phyloP scores from a whole-genome alignment of 2,329 filamentous ascomycete species.

The Ceratocystis smalleyi region DNA sequence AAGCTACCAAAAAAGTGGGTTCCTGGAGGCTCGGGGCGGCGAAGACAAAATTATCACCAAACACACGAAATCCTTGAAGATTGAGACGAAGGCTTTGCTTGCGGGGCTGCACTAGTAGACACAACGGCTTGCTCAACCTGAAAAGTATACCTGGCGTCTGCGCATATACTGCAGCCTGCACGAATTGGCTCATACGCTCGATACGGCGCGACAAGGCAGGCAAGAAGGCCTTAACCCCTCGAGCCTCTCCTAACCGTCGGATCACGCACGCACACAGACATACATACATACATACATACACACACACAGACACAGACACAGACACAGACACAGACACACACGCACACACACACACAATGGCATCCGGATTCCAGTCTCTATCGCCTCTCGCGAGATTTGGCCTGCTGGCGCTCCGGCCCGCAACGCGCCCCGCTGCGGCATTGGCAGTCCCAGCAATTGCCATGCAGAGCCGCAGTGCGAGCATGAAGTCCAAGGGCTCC shows the following conservation, averaged over 20 bases:
- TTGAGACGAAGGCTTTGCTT: background rate
- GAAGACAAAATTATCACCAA: conserved; percentile 14
- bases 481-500: conserved; percentile 15
- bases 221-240: too few relatives aligned
- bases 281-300: too few relatives aligned
- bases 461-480: conserved; percentile 16
- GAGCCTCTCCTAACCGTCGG: too few relatives aligned
- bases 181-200: background rate
- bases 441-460: background rate
- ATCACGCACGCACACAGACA: too few relatives aligned
- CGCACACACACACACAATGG: conserved; percentile 1
- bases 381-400: conserved; percentile 6
- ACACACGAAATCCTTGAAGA: background rate
- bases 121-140: background rate
- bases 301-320: background rate
- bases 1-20: conserved; percentile 3
- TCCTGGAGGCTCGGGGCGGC: conserved; percentile 2
- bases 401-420: conserved; percentile 5
- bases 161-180: background rate
- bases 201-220: too few relatives aligned
- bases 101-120: background rate
- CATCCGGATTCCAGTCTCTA: conserved; percentile 5
- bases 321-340: background rate
- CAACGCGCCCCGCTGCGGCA: background rate
- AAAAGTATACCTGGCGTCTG: background rate